Conservation (phyloP, 805 yeast species). For the Candida anglica region DNA sequence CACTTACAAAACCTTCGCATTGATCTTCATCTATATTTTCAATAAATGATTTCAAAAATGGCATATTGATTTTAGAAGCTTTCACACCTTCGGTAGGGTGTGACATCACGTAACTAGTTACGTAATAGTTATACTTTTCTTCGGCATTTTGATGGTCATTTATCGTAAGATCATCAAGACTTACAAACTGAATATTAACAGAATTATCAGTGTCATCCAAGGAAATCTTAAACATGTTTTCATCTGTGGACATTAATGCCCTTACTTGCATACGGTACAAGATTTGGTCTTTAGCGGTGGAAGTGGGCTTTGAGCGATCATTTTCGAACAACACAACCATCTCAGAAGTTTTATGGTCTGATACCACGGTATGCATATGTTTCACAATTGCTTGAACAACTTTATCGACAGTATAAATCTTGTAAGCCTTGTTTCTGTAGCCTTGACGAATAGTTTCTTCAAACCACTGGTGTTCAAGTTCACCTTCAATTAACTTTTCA, state of each 20-base stretch:
- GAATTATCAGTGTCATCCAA: conserved; percentile 51
- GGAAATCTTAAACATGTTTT: conserved; percentile 86
- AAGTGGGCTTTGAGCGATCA: conserved; percentile 60
- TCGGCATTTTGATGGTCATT: conserved; percentile 64
- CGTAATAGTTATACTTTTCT: conserved; percentile 88
- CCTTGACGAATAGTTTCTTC: conserved; percentile 96
- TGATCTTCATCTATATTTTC: conserved; percentile 53
- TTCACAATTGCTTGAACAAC: conserved; percentile 71
- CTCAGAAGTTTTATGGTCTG: conserved; percentile 77
- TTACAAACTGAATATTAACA: conserved; percentile 76
- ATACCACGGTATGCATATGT: conserved; percentile 79
- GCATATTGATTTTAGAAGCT: conserved; percentile 69
- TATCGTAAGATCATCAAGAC: conserved; percentile 83
- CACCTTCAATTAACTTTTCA: conserved; percentile 79
- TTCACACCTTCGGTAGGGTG: conserved; percentile 97
- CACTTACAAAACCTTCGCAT: conserved; percentile 59
- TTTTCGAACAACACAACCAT: conserved; percentile 77
- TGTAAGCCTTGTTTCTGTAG: conserved; percentile 88
- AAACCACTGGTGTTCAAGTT: conserved; percentile 88
- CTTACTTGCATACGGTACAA: conserved; percentile 86
- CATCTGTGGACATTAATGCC: conserved; percentile 72
- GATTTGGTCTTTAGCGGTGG: conserved; percentile 85
- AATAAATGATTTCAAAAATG: conserved; percentile 63
- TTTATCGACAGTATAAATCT: conserved; percentile 88
- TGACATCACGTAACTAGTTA: conserved; percentile 88